These are phyloP conservation scores for Colletotrichum karsti DNA, from an alignment of 2,329 filamentous ascomycete species.

Conservation along the genomic window DNA sequence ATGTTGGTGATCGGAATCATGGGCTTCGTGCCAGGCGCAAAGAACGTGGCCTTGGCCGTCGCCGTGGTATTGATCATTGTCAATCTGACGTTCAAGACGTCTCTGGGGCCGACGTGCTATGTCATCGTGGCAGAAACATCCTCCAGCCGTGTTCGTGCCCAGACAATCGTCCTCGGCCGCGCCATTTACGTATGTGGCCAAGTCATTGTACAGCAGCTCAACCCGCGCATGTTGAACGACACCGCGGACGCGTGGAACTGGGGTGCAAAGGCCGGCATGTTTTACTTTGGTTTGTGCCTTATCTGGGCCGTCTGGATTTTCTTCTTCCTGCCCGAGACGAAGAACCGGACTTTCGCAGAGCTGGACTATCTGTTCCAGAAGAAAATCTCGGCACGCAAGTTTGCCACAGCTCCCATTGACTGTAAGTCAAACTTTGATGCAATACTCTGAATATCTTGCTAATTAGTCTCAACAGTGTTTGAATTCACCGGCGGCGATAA, in stretches of 20 bases:
- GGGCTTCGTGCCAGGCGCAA: constrained; percentile 38
- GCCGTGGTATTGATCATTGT: constrained; percentile 48
- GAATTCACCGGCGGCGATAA: background rate
- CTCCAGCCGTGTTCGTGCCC: constrained; percentile 51
- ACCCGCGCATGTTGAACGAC: constrained; percentile 45
- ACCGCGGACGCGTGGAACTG: constrained; percentile 39
- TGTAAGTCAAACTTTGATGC: constrained; percentile 31
- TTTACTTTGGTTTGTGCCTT: constrained; percentile 48
- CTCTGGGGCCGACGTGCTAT: constrained; percentile 53
- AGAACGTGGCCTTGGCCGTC: constrained; percentile 39
- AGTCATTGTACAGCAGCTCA: constrained; percentile 46
- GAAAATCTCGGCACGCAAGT: constrained; percentile 43
- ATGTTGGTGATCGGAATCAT: constrained; percentile 52
- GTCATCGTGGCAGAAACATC: constrained; percentile 54
- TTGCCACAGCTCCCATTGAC: constrained; percentile 36
- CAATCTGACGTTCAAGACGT: constrained; percentile 51
- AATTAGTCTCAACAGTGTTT: background rate
- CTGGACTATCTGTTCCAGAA: constrained; percentile 56
- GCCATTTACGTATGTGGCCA: constrained; percentile 51
- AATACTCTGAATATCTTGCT: background rate
- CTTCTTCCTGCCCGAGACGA: constrained; percentile 55
- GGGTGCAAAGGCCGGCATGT: constrained; percentile 48
- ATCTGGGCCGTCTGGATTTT: constrained; percentile 51
- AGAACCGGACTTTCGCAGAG: constrained; percentile 54
- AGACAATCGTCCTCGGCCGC: constrained; percentile 54